Conservation (phyloP, 2,329 filamentous ascomycete species). For the Chrysosporium queenslandicum region DNA sequence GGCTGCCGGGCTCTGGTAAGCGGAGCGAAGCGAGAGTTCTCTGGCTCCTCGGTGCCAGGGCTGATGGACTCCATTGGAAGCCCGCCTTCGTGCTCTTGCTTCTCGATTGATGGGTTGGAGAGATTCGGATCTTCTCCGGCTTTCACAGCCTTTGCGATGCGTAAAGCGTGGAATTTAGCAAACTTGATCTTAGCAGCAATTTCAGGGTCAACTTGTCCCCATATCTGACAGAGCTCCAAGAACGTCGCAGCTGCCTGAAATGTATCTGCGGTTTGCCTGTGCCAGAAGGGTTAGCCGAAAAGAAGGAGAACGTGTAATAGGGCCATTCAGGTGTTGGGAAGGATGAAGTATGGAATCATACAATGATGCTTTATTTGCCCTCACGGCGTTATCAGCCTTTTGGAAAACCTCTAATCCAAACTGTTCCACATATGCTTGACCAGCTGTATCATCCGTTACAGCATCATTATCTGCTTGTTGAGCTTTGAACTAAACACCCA, state of each 20-base stretch:
- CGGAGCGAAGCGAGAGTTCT: conserved; percentile 32
- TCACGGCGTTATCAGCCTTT: conserved; percentile 70
- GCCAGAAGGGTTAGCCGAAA: not conserved
- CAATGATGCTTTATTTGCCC: conserved; percentile 73
- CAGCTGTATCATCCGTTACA: conserved; percentile 72
- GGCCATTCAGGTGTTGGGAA: no score
- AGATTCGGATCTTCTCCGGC: conserved; percentile 86
- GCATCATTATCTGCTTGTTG: conserved; percentile 70
- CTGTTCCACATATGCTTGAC: conserved; percentile 86
- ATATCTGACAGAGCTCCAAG: conserved; percentile 76
- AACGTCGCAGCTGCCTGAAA: conserved; percentile 90
- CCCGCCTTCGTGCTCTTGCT: conserved; percentile 46
- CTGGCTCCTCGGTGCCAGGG: conserved; percentile 47
- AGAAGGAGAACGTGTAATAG: not conserved
- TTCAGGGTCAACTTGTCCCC: conserved; percentile 65
- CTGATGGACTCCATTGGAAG: conserved; percentile 52
- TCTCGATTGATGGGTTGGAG: conserved; percentile 56
- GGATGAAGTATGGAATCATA: conserved; percentile 27
- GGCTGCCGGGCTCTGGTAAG: conserved; percentile 39
- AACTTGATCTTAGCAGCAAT: conserved; percentile 82
- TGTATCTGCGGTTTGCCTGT: conserved; percentile 80
- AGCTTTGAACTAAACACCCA: conserved; percentile 51
- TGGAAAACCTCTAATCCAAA: conserved; percentile 84
- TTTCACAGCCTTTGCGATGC: conserved; percentile 84
- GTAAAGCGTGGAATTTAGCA: conserved; percentile 87